Evolutionary conservation across 345 rosid genomes (phyloP).

Genomic region (Brassica juncea): DNA sequence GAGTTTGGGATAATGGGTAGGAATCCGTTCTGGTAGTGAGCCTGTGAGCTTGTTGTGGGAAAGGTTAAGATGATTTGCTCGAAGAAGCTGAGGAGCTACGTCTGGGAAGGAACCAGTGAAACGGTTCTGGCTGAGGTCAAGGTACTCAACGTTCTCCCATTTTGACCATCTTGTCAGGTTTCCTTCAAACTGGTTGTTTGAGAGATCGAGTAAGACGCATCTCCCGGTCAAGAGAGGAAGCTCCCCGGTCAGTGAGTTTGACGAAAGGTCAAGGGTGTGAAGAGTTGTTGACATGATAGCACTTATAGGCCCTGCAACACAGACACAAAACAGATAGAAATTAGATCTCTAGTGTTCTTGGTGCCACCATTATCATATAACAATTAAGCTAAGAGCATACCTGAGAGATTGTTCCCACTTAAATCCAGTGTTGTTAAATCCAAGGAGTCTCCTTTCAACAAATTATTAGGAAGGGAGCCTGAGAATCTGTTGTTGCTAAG

Average conservation of each 20-base stretch:
- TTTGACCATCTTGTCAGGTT: conserved; percentile 68
- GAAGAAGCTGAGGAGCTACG: conserved; percentile 70
- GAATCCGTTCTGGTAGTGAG: conserved; percentile 65
- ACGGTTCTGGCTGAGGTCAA: conserved; percentile 86
- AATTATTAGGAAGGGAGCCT: conserved; percentile 79
- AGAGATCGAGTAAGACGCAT: conserved; percentile 77
- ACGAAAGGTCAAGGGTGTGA: conserved; percentile 69
- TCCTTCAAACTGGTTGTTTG: conserved; percentile 81
- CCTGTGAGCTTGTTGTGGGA: conserved; percentile 75
- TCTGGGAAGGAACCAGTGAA: conserved; percentile 79
- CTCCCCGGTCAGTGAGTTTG: conserved; percentile 74
- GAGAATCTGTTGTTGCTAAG: conserved; percentile 86
- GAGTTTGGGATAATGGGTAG: conserved; percentile 72
- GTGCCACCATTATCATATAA: neutral
- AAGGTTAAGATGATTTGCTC: conserved; percentile 84
- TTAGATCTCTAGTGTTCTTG: neutral
- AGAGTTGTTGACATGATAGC: conserved; percentile 81
- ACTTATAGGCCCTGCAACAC: conserved; percentile 71
- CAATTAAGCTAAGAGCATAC: conserved; percentile 40
- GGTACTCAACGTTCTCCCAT: conserved; percentile 81
- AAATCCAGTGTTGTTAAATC: conserved; percentile 78
- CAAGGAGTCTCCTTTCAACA: conserved; percentile 87
- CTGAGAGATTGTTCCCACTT: conserved; percentile 95
- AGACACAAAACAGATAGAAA: conserved; percentile 6
- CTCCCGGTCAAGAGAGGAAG: conserved; percentile 88